Evolutionary conservation across 164 flowering plant species (phyloP).

Genomic region (Stephania yunnanensis): DNA sequence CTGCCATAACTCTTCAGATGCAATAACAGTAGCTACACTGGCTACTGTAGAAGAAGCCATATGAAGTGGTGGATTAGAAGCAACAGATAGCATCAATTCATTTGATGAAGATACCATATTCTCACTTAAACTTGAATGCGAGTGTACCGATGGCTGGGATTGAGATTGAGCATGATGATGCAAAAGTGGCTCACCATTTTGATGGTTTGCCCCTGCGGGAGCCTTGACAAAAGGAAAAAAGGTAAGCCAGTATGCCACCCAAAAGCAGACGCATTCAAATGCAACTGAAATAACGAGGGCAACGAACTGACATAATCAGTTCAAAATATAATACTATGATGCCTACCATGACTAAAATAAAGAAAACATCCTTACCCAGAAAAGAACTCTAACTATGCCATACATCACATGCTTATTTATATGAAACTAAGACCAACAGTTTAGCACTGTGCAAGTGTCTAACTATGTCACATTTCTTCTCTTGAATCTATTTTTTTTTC

Average conservation of each 20-base stretch:
- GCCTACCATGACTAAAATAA: not conserved
- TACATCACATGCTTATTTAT: not conserved
- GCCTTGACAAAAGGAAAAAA: conserved; percentile 19
- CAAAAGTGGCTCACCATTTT: conserved; percentile 28
- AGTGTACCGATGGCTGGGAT: conserved; percentile 27
- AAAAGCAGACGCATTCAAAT: not conserved
- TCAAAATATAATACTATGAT: not conserved
- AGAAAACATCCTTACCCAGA: not conserved
- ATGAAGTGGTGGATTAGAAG: conserved; percentile 17
- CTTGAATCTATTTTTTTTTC: too few species aligned
- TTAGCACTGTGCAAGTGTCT: not conserved
- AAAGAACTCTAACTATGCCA: conserved; percentile 2
- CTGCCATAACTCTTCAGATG: conserved; percentile 20
- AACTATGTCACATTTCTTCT: not conserved
- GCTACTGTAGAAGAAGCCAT: conserved; percentile 24
- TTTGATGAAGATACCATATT: conserved; percentile 30
- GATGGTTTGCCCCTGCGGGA: conserved; percentile 37
- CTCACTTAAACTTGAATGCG: conserved; percentile 36
- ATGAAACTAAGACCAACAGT: not conserved
- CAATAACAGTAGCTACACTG: conserved; percentile 24
- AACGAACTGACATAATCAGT: not conserved
- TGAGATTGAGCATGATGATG: conserved; percentile 41
- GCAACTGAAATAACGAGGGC: not conserved
- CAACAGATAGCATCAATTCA: conserved; percentile 37
- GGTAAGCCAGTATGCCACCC: not conserved